phyloP scores from a whole-genome alignment of 106 monocot species.

The Triglochin maritima region DNA sequence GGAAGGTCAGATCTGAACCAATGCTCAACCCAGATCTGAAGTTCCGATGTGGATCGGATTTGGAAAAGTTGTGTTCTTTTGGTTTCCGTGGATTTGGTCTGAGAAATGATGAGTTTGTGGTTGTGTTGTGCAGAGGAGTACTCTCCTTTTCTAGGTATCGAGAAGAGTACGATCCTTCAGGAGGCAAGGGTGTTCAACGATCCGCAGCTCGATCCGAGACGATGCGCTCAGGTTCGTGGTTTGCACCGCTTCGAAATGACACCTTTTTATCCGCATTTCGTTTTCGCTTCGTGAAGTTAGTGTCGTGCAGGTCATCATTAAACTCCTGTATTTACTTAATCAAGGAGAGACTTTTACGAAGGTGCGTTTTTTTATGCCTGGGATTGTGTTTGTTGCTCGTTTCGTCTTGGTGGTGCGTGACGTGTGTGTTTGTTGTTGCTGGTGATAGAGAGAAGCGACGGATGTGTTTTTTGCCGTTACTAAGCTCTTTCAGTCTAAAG shows the following conservation, averaged over 20 bases:
- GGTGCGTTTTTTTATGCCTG: slow-evolving; percentile 23
- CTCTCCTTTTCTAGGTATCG: slow-evolving; percentile 90
- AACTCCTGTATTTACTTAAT: slow-evolving; percentile 81
- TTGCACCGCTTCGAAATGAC: too few species aligned
- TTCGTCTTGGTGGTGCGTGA: too few species aligned
- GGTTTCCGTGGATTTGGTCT: neutral
- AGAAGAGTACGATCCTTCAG: slow-evolving; percentile 92
- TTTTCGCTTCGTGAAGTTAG: neutral
- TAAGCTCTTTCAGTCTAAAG: slow-evolving; percentile 93
- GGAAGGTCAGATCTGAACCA: slow-evolving; percentile 27
- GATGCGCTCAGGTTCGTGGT: slow-evolving; percentile 75
- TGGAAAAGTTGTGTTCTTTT: neutral
- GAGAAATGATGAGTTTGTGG: neutral
- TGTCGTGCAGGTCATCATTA: slow-evolving; percentile 49
- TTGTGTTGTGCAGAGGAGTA: slow-evolving; percentile 49
- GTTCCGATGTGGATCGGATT: slow-evolving; percentile 1
- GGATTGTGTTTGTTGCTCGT: neutral
- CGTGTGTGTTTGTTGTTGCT: too few species aligned
- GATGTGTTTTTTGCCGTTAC: slow-evolving; percentile 98
- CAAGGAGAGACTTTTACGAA: slow-evolving; percentile 96
- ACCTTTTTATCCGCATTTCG: neutral
- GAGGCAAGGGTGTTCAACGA: slow-evolving; percentile 97
- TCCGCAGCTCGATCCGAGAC: slow-evolving; percentile 86
- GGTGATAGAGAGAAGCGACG: slow-evolving; percentile 56
- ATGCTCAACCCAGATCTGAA: neutral